These are phyloP conservation scores for Rhizophagus sp. DNA, from an alignment of 192 early-diverging fungal genomes.

Conservation along the genomic window DNA sequence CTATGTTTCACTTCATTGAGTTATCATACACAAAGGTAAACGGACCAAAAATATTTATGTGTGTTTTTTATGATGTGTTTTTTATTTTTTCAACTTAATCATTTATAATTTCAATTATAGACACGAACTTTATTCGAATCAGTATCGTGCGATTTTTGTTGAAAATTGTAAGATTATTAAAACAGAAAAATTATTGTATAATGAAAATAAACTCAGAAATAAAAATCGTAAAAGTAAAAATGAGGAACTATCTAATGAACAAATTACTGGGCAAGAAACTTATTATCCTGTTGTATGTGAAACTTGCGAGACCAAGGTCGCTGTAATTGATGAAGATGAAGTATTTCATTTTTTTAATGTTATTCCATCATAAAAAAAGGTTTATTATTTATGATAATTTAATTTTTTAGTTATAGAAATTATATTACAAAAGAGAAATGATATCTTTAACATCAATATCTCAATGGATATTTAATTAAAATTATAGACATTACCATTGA, in stretches of 20 bases:
- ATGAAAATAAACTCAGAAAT: constrained; percentile 27
- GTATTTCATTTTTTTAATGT: constrained; percentile 73
- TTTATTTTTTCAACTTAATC: too few relatives aligned
- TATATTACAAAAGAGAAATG: too few relatives aligned
- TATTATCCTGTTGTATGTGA: constrained; percentile 61
- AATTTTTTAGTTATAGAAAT: too few relatives aligned
- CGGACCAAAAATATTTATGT: not conserved
- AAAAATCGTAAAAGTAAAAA: not conserved
- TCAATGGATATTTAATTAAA: too few relatives aligned
- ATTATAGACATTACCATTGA: too few relatives aligned
- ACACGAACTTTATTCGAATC: constrained; percentile 59
- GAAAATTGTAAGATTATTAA: constrained; percentile 54
- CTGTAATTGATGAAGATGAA: constrained; percentile 64
- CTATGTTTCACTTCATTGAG: constrained; percentile 62
- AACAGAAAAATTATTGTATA: constrained; percentile 43
- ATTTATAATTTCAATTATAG: constrained; percentile 27
- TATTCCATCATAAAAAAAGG: constrained; percentile 41
- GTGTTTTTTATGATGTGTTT: too few relatives aligned
- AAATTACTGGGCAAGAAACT: not conserved
- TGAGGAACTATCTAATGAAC: not conserved
- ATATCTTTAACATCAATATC: too few relatives aligned
- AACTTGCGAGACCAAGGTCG: constrained; percentile 62
- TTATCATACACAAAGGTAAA: constrained; percentile 62
- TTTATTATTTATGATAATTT: too few relatives aligned
- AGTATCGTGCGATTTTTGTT: constrained; percentile 73